phyloP scores from a whole-genome alignment of 139 green algal species.

The Closterium sp. region DNA sequence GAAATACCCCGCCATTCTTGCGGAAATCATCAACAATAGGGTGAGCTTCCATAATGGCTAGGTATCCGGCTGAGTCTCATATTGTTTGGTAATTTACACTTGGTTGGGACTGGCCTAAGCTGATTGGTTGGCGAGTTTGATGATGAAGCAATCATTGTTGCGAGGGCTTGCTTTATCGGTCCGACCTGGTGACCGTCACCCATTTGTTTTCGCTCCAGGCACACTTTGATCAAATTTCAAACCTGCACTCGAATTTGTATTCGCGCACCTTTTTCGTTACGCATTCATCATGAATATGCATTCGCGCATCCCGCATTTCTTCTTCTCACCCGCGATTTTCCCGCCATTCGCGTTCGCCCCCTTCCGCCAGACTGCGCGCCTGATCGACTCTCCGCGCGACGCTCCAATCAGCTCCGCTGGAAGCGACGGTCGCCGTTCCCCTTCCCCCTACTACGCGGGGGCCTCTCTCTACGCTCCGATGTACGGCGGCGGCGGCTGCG shows the following conservation, averaged over 20 bases:
- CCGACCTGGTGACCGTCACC: not conserved
- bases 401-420: not conserved
- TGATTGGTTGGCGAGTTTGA: not conserved
- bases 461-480: not conserved
- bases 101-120: not conserved
- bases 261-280: too few species aligned
- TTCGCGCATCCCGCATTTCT: too few species aligned
- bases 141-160: not conserved
- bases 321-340: not conserved
- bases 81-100: not conserved
- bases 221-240: too few species aligned
- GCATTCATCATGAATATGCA: too few species aligned
- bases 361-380: not conserved
- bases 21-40: constrained; percentile 1
- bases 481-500: not conserved
- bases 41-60: not conserved
- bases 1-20: constrained; percentile 37
- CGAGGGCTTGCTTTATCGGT: not conserved
- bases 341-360: not conserved
- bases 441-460: not conserved
- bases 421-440: not conserved
- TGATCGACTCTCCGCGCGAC: not conserved
- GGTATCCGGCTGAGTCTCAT: too few species aligned
- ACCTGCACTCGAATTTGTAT: too few species aligned
- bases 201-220: too few species aligned